Percentiles rank a stretch among this genome's conserved stretches.
Evolutionary conservation across 768 basidiomycete genomes (phyloP).

Genomic region (Infundibulicybe gibba): DNA sequence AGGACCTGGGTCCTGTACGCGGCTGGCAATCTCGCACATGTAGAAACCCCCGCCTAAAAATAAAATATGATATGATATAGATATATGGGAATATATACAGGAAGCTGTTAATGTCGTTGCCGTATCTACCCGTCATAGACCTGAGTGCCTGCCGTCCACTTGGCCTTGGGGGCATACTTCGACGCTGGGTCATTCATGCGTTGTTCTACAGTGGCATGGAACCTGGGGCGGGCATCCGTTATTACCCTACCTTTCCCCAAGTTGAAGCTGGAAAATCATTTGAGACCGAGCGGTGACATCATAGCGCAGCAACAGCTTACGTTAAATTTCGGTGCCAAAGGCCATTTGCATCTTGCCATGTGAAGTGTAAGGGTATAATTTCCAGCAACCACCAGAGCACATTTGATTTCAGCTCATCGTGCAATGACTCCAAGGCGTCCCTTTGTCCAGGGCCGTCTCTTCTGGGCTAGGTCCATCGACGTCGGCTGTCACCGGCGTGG

Average conservation of each 20-base stretch:
- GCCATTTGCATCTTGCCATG: slow-evolving; percentile 54
- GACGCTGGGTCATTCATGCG: slow-evolving; percentile 45
- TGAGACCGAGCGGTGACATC: not conserved
- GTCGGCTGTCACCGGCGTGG: slow-evolving; percentile 6
- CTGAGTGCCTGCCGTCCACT: slow-evolving; percentile 43
- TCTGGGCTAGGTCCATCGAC: slow-evolving; percentile 4
- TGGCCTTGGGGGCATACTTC: slow-evolving; percentile 58
- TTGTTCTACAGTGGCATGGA: slow-evolving; percentile 62
- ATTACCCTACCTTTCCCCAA: slow-evolving; percentile 57
- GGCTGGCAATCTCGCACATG: no score
- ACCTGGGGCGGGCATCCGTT: slow-evolving; percentile 39
- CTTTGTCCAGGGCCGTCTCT: slow-evolving; percentile 18
- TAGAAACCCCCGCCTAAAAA: no score
- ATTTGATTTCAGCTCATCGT: slow-evolving; percentile 45
- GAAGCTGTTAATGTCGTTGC: no score
- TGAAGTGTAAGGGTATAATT: slow-evolving; percentile 48
- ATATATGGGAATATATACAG: no score
- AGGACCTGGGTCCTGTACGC: no score
- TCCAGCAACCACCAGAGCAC: slow-evolving; percentile 73
- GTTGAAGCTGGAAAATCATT: slow-evolving; percentile 35
- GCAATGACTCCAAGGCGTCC: slow-evolving; percentile 47
- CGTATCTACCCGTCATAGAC: slow-evolving; percentile 26
- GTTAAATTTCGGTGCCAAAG: slow-evolving; percentile 50
- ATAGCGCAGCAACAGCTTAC: slow-evolving; percentile 33
- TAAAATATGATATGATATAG: no score